Percentiles rank a stretch among this genome's conserved stretches.
Evolutionary conservation across 495 filamentous ascomycete genomes (phyloP).

Genomic region (Xylaria telfairii): DNA sequence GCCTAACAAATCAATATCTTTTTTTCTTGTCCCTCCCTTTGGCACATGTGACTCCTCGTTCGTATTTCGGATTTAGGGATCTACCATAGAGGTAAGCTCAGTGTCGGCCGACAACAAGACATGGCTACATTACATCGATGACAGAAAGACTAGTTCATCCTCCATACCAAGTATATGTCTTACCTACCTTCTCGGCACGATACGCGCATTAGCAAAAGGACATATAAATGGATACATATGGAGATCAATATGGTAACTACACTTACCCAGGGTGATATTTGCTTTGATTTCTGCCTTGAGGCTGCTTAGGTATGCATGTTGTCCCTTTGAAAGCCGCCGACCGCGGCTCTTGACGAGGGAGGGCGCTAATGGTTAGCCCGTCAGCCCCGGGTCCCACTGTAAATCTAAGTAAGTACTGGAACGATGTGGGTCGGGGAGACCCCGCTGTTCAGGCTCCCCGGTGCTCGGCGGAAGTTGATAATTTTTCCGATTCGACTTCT

Average conservation of each 20-base stretch:
- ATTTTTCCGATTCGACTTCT: slow-evolving; percentile 2
- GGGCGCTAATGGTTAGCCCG: not conserved
- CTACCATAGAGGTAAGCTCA: not conserved
- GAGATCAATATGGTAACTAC: not conserved
- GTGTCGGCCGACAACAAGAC: not conserved
- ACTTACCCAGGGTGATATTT: not conserved
- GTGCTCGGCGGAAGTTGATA: not conserved
- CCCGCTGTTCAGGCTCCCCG: not conserved
- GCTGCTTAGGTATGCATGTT: not conserved
- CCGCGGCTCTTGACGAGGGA: not conserved
- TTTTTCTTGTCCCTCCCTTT: not conserved
- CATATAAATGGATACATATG: not conserved
- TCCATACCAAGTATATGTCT: not conserved
- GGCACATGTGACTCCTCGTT: not conserved
- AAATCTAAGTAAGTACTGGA: not conserved
- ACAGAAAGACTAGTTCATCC: not conserved
- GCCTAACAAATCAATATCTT: not conserved
- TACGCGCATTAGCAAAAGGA: not conserved
- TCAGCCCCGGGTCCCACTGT: not conserved
- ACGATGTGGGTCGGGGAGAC: not conserved
- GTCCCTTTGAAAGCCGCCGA: not conserved
- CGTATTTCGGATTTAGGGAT: not conserved
- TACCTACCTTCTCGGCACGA: not conserved
- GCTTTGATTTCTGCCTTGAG: not conserved
- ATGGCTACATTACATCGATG: not conserved